A percentile compares a stretch with the other conserved stretches of the same genome.
These are phyloP conservation scores for Schwanniomyces occidentalis DNA, from an alignment of 805 yeast genomes.

Conservation along the genomic window DNA sequence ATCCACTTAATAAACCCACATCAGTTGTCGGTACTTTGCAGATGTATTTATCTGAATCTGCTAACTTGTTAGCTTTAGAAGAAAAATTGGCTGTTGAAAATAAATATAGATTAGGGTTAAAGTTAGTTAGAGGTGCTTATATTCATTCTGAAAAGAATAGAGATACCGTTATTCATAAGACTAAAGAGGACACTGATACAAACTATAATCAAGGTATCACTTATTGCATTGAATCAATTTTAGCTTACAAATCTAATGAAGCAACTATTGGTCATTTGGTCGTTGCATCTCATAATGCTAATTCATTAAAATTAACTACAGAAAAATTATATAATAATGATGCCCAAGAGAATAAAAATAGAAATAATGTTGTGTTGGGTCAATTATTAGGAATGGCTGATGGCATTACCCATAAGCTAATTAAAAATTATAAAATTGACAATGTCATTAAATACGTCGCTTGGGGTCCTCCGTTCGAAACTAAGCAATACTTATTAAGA, in stretches of 20 bases:
- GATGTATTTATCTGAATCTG: conserved; percentile 79
- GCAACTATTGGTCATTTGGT: conserved; percentile 73
- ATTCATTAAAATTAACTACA: conserved; percentile 74
- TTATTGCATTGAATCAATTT: conserved; percentile 59
- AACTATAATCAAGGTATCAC: conserved; percentile 73
- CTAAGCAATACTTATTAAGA: conserved; percentile 84
- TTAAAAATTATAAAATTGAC: conserved; percentile 59
- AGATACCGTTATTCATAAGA: conserved; percentile 61
- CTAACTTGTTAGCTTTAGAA: conserved; percentile 61
- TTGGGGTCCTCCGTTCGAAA: conserved; percentile 96
- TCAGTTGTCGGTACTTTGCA: conserved; percentile 90
- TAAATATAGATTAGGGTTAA: conserved; percentile 76
- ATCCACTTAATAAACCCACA: conserved; percentile 55
- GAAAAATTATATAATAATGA: conserved; percentile 41
- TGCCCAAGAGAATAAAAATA: conserved; percentile 17
- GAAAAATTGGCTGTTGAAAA: conserved; percentile 60
- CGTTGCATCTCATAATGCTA: conserved; percentile 86
- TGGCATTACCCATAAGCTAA: conserved; percentile 74
- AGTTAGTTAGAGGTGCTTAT: conserved; percentile 94
- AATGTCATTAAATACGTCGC: conserved; percentile 93
- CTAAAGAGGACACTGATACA: conserved; percentile 78
- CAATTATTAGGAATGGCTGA: conserved; percentile 97
- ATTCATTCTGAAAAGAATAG: conserved; percentile 85
- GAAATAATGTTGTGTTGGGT: conserved; percentile 75
- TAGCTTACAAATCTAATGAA: conserved; percentile 41